These are phyloP conservation scores for Aspergillus egyptiacus DNA, from an alignment of 495 filamentous ascomycete species.

Conservation along the genomic window DNA sequence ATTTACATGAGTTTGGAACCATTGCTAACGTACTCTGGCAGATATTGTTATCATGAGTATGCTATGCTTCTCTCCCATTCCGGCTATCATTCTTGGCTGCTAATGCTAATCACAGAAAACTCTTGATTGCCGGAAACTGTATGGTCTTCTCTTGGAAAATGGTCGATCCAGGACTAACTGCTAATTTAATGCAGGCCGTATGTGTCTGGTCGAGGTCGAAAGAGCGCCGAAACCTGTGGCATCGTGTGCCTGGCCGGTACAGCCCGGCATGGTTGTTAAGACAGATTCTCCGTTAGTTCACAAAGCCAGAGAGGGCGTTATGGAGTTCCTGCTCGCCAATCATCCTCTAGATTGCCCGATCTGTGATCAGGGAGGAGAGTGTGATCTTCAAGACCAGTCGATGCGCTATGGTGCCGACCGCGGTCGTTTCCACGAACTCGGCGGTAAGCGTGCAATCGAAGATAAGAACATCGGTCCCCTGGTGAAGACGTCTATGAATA, in stretches of 20 bases:
- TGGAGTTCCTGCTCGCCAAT: conserved; percentile 97
- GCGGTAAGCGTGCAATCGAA: conserved; percentile 93
- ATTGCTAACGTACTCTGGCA: conserved; percentile 40
- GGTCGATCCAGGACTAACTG: too few species aligned
- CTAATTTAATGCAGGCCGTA: conserved; percentile 51
- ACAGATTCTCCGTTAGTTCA: conserved; percentile 92
- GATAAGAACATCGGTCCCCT: conserved; percentile 99
- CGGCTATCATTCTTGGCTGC: conserved; percentile 14
- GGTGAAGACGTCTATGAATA: conserved; percentile 99
- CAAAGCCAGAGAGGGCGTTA: conserved; percentile 96
- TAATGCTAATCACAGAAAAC: conserved; percentile 57
- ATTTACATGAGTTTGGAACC: neutral
- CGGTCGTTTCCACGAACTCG: conserved; percentile 91
- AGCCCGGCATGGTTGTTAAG: conserved; percentile 98
- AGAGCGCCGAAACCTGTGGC: conserved; percentile 91
- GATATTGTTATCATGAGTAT: conserved; percentile 99
- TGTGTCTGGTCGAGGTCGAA: conserved; percentile 98
- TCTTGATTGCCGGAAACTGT: conserved; percentile 98
- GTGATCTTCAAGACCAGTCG: conserved; percentile 97
- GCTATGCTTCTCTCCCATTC: conserved; percentile 17
- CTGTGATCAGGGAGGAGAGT: conserved; percentile 98
- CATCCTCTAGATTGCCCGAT: conserved; percentile 97
- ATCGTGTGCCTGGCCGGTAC: conserved; percentile 97
- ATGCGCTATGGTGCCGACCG: conserved; percentile 97
- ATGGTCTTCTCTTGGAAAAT: conserved; percentile 10